Evolutionary conservation across 1,284 basidiomycete genomes (phyloP).

Genomic region (Rhodofomes roseus): DNA sequence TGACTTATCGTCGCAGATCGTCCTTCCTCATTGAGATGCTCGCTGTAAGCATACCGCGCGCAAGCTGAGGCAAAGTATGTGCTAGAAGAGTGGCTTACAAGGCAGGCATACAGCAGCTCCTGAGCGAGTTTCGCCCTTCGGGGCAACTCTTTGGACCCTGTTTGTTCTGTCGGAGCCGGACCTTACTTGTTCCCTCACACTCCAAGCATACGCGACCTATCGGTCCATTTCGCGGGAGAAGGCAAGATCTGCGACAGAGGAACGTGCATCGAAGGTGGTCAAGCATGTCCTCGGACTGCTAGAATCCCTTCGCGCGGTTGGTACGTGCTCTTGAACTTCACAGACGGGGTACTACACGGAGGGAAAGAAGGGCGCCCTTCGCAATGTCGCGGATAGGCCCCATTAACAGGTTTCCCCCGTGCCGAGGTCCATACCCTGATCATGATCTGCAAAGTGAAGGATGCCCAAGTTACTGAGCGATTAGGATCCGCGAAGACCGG

Average conservation of each 20-base stretch:
- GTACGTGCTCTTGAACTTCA: not conserved
- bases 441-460: not conserved
- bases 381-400: not conserved
- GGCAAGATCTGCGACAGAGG: not conserved
- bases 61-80: not conserved
- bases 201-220: not conserved
- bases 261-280: not conserved
- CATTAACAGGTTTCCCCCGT: not conserved
- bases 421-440: not conserved
- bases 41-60: too few species aligned
- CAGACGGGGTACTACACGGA: not conserved
- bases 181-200: not conserved
- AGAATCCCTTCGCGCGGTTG: not conserved
- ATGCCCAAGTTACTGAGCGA: not conserved
- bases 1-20: not conserved
- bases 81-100: too few species aligned
- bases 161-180: not conserved
- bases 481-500: not conserved
- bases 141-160: not conserved
- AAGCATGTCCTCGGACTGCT: not conserved
- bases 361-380: not conserved
- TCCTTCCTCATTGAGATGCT: not conserved
- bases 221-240: constrained; percentile 1
- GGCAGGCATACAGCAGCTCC: too few species aligned
- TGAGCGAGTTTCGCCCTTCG: not conserved